Evolutionary conservation across 2,329 filamentous ascomycete genomes (phyloP).

Genomic region (Byssothecium circinans): DNA sequence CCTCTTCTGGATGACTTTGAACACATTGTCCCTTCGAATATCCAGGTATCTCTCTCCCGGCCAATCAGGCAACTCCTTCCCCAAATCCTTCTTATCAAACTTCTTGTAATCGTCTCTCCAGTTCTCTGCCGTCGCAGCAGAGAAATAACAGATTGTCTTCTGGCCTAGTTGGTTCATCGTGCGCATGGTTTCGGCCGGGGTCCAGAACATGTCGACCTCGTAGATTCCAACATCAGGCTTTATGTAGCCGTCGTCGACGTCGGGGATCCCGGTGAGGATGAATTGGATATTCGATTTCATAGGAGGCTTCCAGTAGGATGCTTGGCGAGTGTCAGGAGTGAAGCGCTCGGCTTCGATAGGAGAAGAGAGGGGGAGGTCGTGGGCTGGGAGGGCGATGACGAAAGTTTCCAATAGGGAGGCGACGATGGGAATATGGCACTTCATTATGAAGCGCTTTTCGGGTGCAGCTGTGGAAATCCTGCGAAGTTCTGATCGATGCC

Average conservation of each 20-base stretch:
- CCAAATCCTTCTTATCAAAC: conserved; percentile 20
- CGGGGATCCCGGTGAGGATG: conserved; percentile 24
- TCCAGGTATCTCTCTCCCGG: conserved; percentile 27
- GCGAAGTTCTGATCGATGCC: neutral
- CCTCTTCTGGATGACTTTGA: conserved; percentile 28
- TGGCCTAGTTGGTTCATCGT: conserved; percentile 20
- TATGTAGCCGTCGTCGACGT: conserved; percentile 23
- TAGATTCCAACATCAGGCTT: conserved; percentile 20
- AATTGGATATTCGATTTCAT: conserved; percentile 27
- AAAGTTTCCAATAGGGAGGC: conserved; percentile 8
- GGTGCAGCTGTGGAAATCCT: neutral
- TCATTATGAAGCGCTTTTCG: conserved; percentile 1
- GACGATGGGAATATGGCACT: conserved; percentile 3
- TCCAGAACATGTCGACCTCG: conserved; percentile 28
- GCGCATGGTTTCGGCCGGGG: conserved; percentile 17
- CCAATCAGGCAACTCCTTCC: conserved; percentile 24
- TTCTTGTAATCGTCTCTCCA: conserved; percentile 26
- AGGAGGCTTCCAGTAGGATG: conserved; percentile 20
- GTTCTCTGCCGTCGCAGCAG: conserved; percentile 25
- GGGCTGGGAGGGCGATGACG: conserved; percentile 14
- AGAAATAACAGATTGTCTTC: conserved; percentile 29
- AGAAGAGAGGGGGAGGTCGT: conserved; percentile 16
- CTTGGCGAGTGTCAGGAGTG: conserved; percentile 1
- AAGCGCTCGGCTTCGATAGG: conserved; percentile 16
- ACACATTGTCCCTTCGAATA: conserved; percentile 21